Evolutionary conservation across 441 rosid species (phyloP), one percentile per base, ranked within the genome.

Genomic region (Rhodomyrtus psidioides): DNA sequence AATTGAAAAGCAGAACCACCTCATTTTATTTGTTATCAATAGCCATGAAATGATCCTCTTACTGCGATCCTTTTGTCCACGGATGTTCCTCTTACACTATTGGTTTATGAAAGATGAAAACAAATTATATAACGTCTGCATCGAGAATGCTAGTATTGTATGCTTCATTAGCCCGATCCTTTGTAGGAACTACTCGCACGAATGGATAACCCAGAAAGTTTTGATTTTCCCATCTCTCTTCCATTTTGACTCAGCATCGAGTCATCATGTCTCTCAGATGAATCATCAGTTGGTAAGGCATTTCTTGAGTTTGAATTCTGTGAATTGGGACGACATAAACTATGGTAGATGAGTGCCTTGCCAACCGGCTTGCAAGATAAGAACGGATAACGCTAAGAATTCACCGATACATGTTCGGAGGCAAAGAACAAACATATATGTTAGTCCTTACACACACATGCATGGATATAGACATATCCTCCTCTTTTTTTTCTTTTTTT

Each of bases 391-490:
- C 74, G 14, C 74, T 28, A 2, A 4, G 15, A 28, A 16, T 60
- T 60, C 74, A 0, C 12, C 21, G 1, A 34, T 7, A 15, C 3
- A 16, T 16, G 0, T 30, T 8, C 76, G 12, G 4, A 34, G 44
- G 76, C 26, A 65, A 65, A 62, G 24, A 62, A 62, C 28, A 59
- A 30, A 62, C 44, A 62, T 30, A 2, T 30, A 30, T 2, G 4
- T 30, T 17, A 34, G 44, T 0, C 9, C 75, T 62, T 9, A 34
- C 75, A 4, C 24, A 30, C 13, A 24, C 14, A 56, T 24, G 7
- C 44, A 30, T 62, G 44, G 30, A 30, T 34, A 34, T 30, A 65
- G 12, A 12, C 34, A 34, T 34, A 34, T 34, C 4, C 34, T 34
- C 34, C 51, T 9, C 42, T 39, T 39, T 39, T 39, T 46, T 1